Evolutionary conservation across 495 filamentous ascomycete genomes (phyloP), one percentile per base, ranked within the genome.

Genomic region (Mycothermus thermophilus): DNA sequence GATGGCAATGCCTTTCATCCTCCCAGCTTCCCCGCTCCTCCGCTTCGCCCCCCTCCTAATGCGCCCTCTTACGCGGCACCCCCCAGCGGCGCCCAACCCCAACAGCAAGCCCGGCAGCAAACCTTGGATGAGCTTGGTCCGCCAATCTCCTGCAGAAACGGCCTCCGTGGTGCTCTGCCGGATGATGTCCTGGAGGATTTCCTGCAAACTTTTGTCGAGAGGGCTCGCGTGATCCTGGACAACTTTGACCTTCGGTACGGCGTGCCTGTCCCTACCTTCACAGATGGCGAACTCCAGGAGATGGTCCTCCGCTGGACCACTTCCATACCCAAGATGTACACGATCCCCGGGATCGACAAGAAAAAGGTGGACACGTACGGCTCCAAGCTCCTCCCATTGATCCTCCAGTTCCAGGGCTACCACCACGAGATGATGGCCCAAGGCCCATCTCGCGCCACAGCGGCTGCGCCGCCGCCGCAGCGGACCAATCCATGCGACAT

Each of bases 301-400:
- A 93, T 97, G 79, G 83, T 74, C 4, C 80, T 93, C 26, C 47
- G 60, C 19, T 85, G 88, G 42, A 77, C 70, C 46, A 60, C 71
- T 56, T 65, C 61, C 20, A 25, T 63, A 25, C 60, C 59, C 3
- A 62, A 78, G 38, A 75, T 97, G 68, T 58, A 58, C 23, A 47
- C 54, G 4, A 83, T 95, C 37, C 71, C 67, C 0, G 73, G 71
- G 9, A 79, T 93, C 35, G 74, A 83, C 32, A 43, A 54, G 8
- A 74, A 83, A 14, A 82, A 75, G 50, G 80, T 90, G 15, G 48
- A 68, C 5, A 60, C 59, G n/a, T 81, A 80, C 48, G 85, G 86
- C 12, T 56, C 56, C 18, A 57, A 62, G 22, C 79, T 95, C 34
- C 48, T 86, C 8, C 67, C 69, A 8, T 51, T 93, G 6, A 61